Base-by-base conservation (phyloP, 306 rosid species). In the Fragaria ananassa region DNA sequence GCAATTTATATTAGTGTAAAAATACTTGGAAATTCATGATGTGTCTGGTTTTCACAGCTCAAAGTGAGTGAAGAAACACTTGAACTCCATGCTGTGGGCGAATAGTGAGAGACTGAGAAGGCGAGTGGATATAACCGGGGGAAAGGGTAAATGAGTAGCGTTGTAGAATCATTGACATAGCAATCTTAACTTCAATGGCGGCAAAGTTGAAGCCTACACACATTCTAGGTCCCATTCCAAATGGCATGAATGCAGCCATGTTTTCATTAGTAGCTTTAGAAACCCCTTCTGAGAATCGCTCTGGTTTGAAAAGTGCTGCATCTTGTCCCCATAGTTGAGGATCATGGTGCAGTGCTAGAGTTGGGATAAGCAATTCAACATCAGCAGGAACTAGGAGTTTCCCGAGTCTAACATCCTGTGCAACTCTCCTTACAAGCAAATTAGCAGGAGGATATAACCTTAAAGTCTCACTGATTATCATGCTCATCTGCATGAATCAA, bases 251-350 rank as follows among this genome's bases (percentile, higher is more conserved):
- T 0, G 76, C 80, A 12, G 60, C 84, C n/a, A 29, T 4, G 3
- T 70, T 60, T 1, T 61, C 17, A 7, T 61, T 61, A 4, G 66
- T 29, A 29, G 66, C 41, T 27, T 61, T 61, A 29, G 66, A 19
- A 27, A 61, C 39, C 37, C 66, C 66, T 61, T 27, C 41, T 0
- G 39, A 12, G 19, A 61, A 61, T 14, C 66, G 15, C n/a, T 61
- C 39, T 61, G 66, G 66, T 13, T 61, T 61, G 19, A 27, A 61
- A 61, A 61, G 39, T 13, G 66, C 10, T 0, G 34, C n/a, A 61
- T 61, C 66, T 29, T 29, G 66, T 75, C 84, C 84, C 80, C 84
- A 81, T 35, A 70, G 9, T n/a, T 60, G 31, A 49, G 73, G 72
- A 15, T 75, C 84, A 39, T 37, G 77, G 8, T 81, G 80, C 37